Evolutionary conservation across 2,329 filamentous ascomycete genomes (phyloP).

Genomic region (Colletotrichum tabaci): DNA sequence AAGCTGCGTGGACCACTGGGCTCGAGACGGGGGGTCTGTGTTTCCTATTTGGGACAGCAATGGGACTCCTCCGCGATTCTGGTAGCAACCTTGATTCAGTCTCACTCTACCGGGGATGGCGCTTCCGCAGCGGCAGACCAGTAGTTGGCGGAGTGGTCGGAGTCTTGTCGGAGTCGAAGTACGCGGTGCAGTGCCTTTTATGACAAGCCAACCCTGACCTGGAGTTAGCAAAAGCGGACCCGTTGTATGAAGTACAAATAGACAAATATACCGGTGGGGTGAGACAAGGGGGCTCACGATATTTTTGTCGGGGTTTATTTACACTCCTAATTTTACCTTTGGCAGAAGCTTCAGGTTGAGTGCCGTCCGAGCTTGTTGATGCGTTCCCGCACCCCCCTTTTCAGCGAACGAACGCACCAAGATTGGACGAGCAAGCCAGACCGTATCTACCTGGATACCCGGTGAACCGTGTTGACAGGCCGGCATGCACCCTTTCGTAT

Average conservation of each 20-base stretch:
- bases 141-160: constrained; percentile 10
- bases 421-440: not conserved
- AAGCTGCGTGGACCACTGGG: constrained; percentile 23
- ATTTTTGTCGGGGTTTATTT: not conserved
- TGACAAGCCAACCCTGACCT: constrained; percentile 26
- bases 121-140: not conserved
- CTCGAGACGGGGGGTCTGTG: constrained; percentile 10
- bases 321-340: not conserved
- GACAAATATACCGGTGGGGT: no score
- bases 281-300: constrained; percentile 15
- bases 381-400: not conserved
- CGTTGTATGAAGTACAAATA: not conserved
- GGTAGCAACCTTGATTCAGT: constrained; percentile 18
- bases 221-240: constrained; percentile 7
- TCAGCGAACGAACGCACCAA: not conserved
- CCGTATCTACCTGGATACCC: no score
- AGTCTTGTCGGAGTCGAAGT: constrained; percentile 26
- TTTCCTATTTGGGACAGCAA: constrained; percentile 34
- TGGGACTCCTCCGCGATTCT: constrained; percentile 33
- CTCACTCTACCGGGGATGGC: constrained; percentile 20
- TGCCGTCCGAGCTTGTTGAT: not conserved
- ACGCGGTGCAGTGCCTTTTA: constrained; percentile 6
- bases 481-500: not conserved
- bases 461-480: not conserved
- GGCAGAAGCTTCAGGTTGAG: constrained; percentile 5